phyloP scores from a whole-genome alignment of 2,329 filamentous ascomycete species.

The Xylariaceae sp. region DNA sequence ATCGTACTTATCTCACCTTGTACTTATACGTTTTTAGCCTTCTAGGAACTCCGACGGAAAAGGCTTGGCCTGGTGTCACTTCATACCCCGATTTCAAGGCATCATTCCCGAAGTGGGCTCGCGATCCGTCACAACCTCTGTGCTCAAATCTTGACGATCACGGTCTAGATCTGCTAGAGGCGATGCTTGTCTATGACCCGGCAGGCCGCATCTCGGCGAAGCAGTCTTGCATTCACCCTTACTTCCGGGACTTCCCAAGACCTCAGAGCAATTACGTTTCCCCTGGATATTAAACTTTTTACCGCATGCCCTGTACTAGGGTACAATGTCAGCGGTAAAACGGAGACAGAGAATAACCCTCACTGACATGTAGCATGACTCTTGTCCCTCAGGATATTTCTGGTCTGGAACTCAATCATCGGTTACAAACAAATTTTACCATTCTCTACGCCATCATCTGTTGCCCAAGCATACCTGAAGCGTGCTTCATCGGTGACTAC shows the following conservation, averaged over 20 bases:
- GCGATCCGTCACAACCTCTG: conserved; percentile 69
- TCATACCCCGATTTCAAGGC: conserved; percentile 93
- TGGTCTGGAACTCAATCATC: conserved; percentile 19
- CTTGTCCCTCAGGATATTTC: conserved; percentile 39
- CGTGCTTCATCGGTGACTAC: conserved; percentile 6
- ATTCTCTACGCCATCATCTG: conserved; percentile 24
- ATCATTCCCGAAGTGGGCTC: conserved; percentile 89
- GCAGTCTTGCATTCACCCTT: conserved; percentile 82
- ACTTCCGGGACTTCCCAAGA: conserved; percentile 64
- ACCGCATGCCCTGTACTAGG: conserved; percentile 5
- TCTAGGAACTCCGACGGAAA: conserved; percentile 83
- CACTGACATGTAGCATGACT: conserved; percentile 31
- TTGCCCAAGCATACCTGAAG: conserved; percentile 19
- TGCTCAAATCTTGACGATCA: conserved; percentile 76
- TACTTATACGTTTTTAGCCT: conserved; percentile 54
- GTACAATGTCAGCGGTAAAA: conserved; percentile 17
- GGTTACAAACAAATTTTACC: conserved; percentile 1
- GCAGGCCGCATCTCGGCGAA: conserved; percentile 88
- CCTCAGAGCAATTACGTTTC: conserved; percentile 29
- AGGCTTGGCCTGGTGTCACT: conserved; percentile 88
- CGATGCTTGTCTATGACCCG: conserved; percentile 85
- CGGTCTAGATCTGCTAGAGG: conserved; percentile 71
- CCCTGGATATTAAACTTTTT: conserved; percentile 30
- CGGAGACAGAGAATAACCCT: conserved; percentile 27
- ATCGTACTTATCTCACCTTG: not conserved